These are phyloP conservation scores for Niebla homalea DNA, from an alignment of 495 filamentous ascomycete species.

Conservation along the genomic window DNA sequence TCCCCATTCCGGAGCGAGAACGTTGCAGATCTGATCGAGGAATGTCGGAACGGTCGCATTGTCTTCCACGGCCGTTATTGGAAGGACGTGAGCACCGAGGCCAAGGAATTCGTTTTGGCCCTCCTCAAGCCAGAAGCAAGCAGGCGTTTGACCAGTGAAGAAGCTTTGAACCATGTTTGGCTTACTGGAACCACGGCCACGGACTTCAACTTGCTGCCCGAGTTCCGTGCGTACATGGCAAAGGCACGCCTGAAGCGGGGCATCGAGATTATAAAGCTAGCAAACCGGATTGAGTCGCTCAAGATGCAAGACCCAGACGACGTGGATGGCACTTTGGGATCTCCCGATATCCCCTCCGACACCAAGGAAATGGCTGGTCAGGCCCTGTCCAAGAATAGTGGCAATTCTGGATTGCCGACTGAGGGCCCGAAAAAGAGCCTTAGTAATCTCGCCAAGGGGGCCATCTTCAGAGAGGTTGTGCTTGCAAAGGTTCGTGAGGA, in stretches of 20 bases:
- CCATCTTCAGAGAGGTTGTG: slow-evolving; percentile 96
- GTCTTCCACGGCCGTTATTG: slow-evolving; percentile 98
- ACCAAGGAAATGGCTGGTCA: slow-evolving; percentile 29
- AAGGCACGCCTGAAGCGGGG: slow-evolving; percentile 81
- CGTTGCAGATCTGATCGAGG: slow-evolving; percentile 84
- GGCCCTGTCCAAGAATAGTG: slow-evolving; percentile 20
- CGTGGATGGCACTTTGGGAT: slow-evolving; percentile 53
- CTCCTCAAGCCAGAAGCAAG: slow-evolving; percentile 70
- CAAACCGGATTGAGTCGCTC: slow-evolving; percentile 92
- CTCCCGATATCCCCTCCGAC: slow-evolving; percentile 50
- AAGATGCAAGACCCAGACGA: slow-evolving; percentile 90
- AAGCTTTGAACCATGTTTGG: slow-evolving; percentile 78
- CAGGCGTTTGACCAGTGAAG: slow-evolving; percentile 64
- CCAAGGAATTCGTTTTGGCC: slow-evolving; percentile 82
- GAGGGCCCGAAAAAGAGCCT: slow-evolving; percentile 48
- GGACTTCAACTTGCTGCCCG: slow-evolving; percentile 91
- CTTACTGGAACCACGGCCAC: slow-evolving; percentile 80
- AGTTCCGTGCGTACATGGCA: slow-evolving; percentile 89
- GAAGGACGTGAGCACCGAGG: slow-evolving; percentile 92
- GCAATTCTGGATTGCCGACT: slow-evolving; percentile 11
- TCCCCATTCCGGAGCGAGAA: slow-evolving; percentile 95
- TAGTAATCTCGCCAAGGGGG: slow-evolving; percentile 65
- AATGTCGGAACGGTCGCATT: slow-evolving; percentile 77
- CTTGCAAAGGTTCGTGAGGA: slow-evolving; percentile 89
- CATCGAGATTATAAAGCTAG: slow-evolving; percentile 92